Evolutionary conservation across 176 grass and related monocot genomes (phyloP).

Genomic region (Paspalum vaginatum): DNA sequence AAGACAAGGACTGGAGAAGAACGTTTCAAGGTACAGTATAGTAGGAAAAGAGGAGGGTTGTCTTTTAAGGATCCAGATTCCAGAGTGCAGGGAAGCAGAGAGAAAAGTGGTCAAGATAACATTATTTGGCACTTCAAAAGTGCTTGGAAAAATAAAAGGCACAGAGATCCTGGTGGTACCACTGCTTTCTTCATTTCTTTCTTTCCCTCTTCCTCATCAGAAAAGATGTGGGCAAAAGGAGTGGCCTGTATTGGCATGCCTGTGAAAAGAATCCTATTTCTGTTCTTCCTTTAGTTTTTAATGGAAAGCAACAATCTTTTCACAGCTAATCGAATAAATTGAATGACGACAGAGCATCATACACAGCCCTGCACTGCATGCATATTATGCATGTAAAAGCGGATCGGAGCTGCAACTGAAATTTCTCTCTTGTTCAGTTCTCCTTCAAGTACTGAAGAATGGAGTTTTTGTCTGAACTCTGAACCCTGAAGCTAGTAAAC

Average conservation of each 20-base stretch:
- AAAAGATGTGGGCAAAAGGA: conserved; percentile 36
- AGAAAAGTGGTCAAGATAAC: neutral
- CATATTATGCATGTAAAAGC: no score
- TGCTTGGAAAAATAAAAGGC: neutral
- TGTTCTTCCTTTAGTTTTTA: neutral
- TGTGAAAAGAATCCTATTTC: neutral
- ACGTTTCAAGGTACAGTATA: neutral
- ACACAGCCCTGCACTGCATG: no score
- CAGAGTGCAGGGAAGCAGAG: neutral
- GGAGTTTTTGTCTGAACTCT: neutral
- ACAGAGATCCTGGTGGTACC: conserved; percentile 8
- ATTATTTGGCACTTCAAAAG: conserved; percentile 38
- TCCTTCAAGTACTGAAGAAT: no score
- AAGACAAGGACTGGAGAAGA: neutral
- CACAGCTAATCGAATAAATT: no score
- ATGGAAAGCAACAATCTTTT: neutral
- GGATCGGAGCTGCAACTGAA: neutral
- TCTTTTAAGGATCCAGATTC: conserved; percentile 27
- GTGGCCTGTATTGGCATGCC: conserved; percentile 26
- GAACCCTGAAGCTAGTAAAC: neutral
- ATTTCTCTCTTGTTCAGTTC: neutral
- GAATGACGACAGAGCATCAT: no score
- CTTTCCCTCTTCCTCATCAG: neutral
- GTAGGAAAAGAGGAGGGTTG: neutral
- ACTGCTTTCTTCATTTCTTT: neutral